A percentile compares a stretch with the other conserved stretches of the same genome.
Evolutionary conservation across 2,329 filamentous ascomycete species (phyloP).

Genomic region (Trichoderma brevicompactum): DNA sequence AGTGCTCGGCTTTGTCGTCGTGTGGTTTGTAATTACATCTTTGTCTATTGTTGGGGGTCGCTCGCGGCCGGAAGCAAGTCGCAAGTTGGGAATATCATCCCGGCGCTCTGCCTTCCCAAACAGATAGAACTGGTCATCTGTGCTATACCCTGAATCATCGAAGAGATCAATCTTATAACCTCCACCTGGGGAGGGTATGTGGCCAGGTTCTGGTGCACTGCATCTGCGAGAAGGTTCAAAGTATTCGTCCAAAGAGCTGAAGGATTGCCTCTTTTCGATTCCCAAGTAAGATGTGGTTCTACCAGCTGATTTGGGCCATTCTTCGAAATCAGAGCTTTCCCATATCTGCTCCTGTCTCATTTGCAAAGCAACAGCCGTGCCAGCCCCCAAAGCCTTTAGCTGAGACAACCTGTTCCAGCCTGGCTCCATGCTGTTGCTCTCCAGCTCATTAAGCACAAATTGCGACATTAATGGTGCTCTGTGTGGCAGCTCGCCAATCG

Average conservation of each 20-base stretch:
- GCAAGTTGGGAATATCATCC: constrained; percentile 39
- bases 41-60: constrained; percentile 16
- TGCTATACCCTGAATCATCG: neutral
- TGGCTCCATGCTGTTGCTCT: neutral
- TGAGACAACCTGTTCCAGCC: constrained; percentile 28
- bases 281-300: neutral
- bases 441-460: constrained; percentile 1
- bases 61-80: constrained; percentile 26
- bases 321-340: constrained; percentile 21
- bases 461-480: neutral
- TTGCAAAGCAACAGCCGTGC: constrained; percentile 32
- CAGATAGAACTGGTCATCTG: constrained; percentile 31
- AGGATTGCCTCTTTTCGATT: constrained; percentile 24
- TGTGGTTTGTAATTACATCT: neutral
- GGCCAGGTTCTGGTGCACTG: constrained; percentile 4
- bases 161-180: neutral
- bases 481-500: neutral
- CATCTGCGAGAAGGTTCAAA: constrained; percentile 17
- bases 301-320: neutral
- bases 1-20: neutral
- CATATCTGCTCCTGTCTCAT: constrained; percentile 34
- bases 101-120: constrained; percentile 36
- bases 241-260: constrained; percentile 14
- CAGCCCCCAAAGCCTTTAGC: constrained; percentile 34
- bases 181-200: neutral